Evolutionary conservation across 768 basidiomycete species (phyloP).

Genomic region (Candolleomyces aberdarensis): DNA sequence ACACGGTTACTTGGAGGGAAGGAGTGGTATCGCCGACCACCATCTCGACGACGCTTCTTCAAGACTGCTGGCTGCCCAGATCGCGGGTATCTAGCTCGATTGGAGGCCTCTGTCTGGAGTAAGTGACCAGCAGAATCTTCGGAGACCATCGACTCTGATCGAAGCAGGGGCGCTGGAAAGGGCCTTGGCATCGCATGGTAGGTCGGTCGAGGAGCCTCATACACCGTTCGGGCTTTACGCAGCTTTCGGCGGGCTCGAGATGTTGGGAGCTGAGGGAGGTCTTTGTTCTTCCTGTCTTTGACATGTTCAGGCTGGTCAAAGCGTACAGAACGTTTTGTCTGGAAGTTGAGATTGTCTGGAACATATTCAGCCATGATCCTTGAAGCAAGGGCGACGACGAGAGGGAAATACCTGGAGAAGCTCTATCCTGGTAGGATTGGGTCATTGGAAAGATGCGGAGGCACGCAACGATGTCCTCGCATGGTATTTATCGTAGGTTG

Average conservation of each 20-base stretch:
- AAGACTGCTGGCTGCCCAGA: not conserved
- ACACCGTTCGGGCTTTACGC: not conserved
- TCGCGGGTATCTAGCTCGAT: not conserved
- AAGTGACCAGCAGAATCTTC: not conserved
- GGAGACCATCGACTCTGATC: not conserved
- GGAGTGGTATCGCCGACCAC: not conserved
- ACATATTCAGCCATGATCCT: not conserved
- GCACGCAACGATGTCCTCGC: too few species aligned
- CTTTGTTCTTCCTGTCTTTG: not conserved
- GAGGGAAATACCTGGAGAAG: too few species aligned
- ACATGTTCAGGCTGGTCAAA: not conserved
- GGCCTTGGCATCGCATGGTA: not conserved
- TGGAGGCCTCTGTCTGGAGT: not conserved
- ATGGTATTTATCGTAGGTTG: too few species aligned
- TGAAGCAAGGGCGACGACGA: not conserved
- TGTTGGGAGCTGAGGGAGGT: not conserved
- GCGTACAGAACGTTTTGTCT: not conserved
- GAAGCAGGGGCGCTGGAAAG: not conserved
- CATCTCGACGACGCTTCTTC: not conserved
- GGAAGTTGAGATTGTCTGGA: not conserved
- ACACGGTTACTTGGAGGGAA: not conserved
- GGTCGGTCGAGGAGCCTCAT: not conserved
- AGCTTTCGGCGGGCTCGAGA: not conserved
- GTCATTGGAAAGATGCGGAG: not conserved
- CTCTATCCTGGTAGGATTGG: not conserved